Percentiles rank a stretch among this genome's conserved stretches.
Conservation (phyloP, 768 basidiomycete genomes). For the Phylloporus arenicola region DNA sequence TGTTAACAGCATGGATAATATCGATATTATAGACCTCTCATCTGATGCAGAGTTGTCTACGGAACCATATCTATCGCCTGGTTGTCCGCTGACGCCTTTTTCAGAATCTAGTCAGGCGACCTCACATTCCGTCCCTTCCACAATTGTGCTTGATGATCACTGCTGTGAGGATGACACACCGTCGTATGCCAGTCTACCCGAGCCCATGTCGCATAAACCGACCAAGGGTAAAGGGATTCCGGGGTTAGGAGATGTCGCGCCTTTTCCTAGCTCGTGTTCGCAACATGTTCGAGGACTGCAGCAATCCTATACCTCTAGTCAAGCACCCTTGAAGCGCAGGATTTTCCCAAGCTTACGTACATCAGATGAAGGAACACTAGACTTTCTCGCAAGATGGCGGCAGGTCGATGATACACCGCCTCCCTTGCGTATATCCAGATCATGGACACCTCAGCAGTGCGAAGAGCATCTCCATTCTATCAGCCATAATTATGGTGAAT, state of each 20-base stretch:
- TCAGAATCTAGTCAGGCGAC: constrained; percentile 6
- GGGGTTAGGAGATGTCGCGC: constrained; percentile 21
- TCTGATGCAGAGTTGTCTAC: constrained; percentile 13
- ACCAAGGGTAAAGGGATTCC: constrained; percentile 5
- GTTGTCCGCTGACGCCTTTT: constrained; percentile 5
- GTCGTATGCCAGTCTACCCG: constrained; percentile 1
- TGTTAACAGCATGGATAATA: constrained; percentile 12
- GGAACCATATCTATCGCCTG: constrained; percentile 9
- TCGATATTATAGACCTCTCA: constrained; percentile 17
- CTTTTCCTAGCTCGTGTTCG: constrained; percentile 44
- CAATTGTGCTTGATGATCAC: not conserved
- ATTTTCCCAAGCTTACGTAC: not conserved
- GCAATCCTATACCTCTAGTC: constrained; percentile 27
- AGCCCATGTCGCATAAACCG: not conserved
- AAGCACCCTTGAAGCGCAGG: constrained; percentile 8
- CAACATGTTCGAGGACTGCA: constrained; percentile 65
- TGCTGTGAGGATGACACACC: constrained; percentile 4
- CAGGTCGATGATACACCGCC: not conserved
- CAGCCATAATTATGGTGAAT: constrained; percentile 17
- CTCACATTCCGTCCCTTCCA: constrained; percentile 7
- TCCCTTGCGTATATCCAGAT: not conserved
- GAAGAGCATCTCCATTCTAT: constrained; percentile 13
- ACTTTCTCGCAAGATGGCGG: constrained; percentile 17
- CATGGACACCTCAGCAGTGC: constrained; percentile 13
- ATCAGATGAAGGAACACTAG: constrained; percentile 6